A percentile compares a stretch with the other conserved stretches of the same genome.
These are phyloP conservation scores for Pleurotus ostreatus DNA, from an alignment of 768 basidiomycete genomes.

Conservation along the genomic window DNA sequence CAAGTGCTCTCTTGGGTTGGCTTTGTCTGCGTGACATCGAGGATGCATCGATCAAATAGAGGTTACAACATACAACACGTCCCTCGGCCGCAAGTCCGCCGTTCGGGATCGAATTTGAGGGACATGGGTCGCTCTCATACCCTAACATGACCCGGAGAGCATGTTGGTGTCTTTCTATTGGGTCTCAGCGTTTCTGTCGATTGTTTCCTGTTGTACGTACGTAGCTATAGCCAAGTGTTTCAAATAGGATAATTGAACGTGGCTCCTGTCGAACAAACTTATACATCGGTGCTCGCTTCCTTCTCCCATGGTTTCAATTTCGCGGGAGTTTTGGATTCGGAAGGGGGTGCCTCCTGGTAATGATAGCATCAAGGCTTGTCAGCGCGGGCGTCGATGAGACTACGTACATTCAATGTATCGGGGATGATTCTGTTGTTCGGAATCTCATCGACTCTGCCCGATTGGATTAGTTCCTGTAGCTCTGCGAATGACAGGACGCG, in stretches of 20 bases:
- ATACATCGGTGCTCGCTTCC: not conserved
- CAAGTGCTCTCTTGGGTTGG: not conserved
- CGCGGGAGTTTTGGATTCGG: constrained; percentile 43
- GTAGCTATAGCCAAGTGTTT: not conserved
- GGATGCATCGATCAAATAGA: not conserved
- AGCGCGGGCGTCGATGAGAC: not conserved
- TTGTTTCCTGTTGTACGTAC: not conserved
- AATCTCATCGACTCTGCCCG: constrained; percentile 67
- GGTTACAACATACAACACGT: not conserved
- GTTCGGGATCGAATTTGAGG: not conserved
- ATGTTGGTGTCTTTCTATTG: too few relatives aligned
- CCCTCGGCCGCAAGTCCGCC: not conserved
- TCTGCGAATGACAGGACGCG: constrained; percentile 60
- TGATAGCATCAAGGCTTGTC: not conserved
- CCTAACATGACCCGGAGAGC: too few relatives aligned
- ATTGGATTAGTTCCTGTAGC: constrained; percentile 65
- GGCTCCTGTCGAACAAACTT: not conserved
- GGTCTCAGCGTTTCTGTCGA: not conserved
- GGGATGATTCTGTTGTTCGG: constrained; percentile 77
- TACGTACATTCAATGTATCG: constrained; percentile 58
- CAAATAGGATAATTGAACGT: not conserved
- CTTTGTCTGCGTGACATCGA: not conserved
- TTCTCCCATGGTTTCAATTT: constrained; percentile 72
- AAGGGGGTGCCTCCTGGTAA: constrained; percentile 50
- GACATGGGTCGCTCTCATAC: not conserved